phyloP scores from a whole-genome alignment of 805 yeast genomes.

The Candida railenensis region DNA sequence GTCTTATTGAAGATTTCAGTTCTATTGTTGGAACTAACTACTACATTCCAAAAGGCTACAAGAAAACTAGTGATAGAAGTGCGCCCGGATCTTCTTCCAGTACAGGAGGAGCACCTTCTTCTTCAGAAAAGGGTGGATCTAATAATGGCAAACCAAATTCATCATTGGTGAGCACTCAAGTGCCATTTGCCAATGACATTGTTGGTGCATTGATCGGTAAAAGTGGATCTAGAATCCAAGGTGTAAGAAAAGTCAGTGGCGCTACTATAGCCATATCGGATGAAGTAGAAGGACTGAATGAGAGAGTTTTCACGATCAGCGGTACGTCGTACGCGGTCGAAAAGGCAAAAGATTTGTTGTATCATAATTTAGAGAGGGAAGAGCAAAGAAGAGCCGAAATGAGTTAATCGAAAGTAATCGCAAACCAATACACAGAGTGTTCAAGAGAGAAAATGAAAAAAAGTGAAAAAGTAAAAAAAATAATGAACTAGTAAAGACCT shows the following conservation, averaged over 20 bases:
- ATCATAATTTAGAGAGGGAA: slow-evolving; percentile 59
- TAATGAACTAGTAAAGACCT: not conserved
- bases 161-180: slow-evolving; percentile 30
- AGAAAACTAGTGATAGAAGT: slow-evolving; percentile 8
- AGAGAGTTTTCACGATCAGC: slow-evolving; percentile 67
- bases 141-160: not conserved
- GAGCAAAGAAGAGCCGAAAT: slow-evolving; percentile 41
- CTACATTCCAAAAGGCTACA: slow-evolving; percentile 51
- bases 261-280: slow-evolving; percentile 77
- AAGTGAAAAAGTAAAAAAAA: not conserved
- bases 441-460: not conserved
- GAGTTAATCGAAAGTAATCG: slow-evolving; percentile 1
- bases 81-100: not conserved
- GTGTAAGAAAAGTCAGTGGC: slow-evolving; percentile 74
- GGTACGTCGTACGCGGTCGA: slow-evolving; percentile 60
- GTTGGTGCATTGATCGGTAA: slow-evolving; percentile 91
- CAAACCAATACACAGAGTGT: not conserved
- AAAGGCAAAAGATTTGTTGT: slow-evolving; percentile 56
- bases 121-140: not conserved
- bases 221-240: slow-evolving; percentile 82
- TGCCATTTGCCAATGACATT: slow-evolving; percentile 71
- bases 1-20: slow-evolving; percentile 73
- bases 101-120: not conserved
- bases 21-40: slow-evolving; percentile 61
- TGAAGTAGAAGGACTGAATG: slow-evolving; percentile 60